phyloP scores from a whole-genome alignment of 2,329 filamentous ascomycete genomes.

The Lasiodiplodia citricola region DNA sequence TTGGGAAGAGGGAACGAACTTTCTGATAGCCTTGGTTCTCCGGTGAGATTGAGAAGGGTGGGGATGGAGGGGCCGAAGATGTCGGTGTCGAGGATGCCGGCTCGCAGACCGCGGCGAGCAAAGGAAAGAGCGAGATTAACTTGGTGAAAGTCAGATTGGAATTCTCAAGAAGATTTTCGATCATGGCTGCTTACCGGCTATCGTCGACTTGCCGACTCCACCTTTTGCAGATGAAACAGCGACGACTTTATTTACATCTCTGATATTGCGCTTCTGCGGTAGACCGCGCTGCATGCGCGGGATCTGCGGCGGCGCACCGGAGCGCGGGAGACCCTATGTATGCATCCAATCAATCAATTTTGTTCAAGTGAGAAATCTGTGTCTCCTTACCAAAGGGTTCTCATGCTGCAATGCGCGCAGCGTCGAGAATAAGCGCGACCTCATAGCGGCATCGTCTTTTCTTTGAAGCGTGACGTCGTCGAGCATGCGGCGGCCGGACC shows the following conservation, averaged over 20 bases:
- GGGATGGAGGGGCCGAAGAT: slow-evolving; percentile 97
- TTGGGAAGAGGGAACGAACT: slow-evolving; percentile 57
- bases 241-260: slow-evolving; percentile 86
- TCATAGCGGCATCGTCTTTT: slow-evolving; percentile 36
- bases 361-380: background rate
- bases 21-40: slow-evolving; percentile 75
- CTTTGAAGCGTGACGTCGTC: slow-evolving; percentile 20
- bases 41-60: slow-evolving; percentile 81
- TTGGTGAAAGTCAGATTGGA: slow-evolving; percentile 31
- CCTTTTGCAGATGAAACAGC: slow-evolving; percentile 98
- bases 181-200: slow-evolving; percentile 65
- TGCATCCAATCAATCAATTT: slow-evolving; percentile 25
- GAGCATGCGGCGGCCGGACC: background rate
- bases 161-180: background rate
- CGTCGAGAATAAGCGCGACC: slow-evolving; percentile 61
- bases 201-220: slow-evolving; percentile 96
- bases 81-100: slow-evolving; percentile 91
- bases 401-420: slow-evolving; percentile 68
- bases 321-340: slow-evolving; percentile 82
- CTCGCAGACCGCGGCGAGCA: slow-evolving; percentile 77
- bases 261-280: slow-evolving; percentile 79
- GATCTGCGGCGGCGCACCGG: slow-evolving; percentile 68
- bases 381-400: slow-evolving; percentile 74
- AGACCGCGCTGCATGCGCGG: slow-evolving; percentile 80
- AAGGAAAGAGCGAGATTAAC: slow-evolving; percentile 86